Base-by-base conservation (phyloP, 108 stramenopile species). In the Pseudonitzschia delicatissima region DNA sequence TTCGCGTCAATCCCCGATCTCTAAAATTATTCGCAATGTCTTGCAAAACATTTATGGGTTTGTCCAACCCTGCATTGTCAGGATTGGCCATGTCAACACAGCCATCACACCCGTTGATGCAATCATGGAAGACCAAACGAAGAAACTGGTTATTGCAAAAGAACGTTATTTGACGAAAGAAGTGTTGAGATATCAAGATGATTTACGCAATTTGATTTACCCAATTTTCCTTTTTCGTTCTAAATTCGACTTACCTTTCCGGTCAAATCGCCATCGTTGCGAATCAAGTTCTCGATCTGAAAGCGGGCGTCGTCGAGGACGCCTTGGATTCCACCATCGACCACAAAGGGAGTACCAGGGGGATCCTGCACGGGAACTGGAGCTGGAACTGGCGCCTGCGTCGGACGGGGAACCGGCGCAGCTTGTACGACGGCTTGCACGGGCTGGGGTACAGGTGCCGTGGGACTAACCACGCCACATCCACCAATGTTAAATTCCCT, bases 61-160 rank as follows among this genome's bases (percentile, higher is more conserved):
- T 67, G 5, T 62, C 39, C 27, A 86, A 55, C 15, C 82, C 82
- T 26, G 40, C 57, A 59, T 83, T 79, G 26, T 83, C 82, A 23
- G 47, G 53, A 40, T 78, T 67, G 55, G 44, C 40, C 49, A 77
- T 57, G 34, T 86, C 81, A 27, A 86, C 53, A 57, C 85, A 86
- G 17, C 85, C 75, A 55, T 74, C 65, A 48, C 82, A 83, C 3
- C 79, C 79, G 42, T 67, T 79, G 23, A 83, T 66, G 29, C 82
- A 83, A 62, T 83, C 82, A 42, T 83, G 79, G 68, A 83, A 83
- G n/a, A 47, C 77, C n/a, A 80, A 57, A n/a, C 82, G 64, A 25
- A 83, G 47, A 47, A 77, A 81, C 49, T 81, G 25, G 29, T 3
- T 57, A 18, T 5, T 48, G 8, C 1, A 33, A 8, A 57, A 15